Conservation (phyloP, 306 rosid species). For the Vicia sativa region DNA sequence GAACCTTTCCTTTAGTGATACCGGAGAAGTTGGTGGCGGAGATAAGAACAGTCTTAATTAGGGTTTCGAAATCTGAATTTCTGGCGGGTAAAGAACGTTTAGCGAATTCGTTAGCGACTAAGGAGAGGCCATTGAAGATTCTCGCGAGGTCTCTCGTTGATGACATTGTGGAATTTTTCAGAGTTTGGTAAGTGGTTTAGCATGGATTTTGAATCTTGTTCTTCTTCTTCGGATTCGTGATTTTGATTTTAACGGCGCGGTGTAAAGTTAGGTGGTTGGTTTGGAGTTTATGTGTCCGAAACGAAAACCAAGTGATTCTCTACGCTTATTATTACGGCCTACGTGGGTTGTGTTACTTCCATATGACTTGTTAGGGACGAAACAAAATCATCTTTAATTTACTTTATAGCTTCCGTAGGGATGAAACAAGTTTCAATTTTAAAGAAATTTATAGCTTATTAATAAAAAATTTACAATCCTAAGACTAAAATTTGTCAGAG, state of each 20-base stretch:
- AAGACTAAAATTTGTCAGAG: too few relatives aligned
- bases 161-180: slow-evolving; percentile 24
- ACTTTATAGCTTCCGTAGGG: too few relatives aligned
- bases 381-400: not conserved
- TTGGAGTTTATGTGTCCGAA: slow-evolving; percentile 26
- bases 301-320: not conserved
- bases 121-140: slow-evolving; percentile 64
- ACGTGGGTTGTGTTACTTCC: slow-evolving; percentile 38
- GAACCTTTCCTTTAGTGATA: slow-evolving; percentile 70
- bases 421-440: too few relatives aligned
- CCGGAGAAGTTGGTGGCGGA: slow-evolving; percentile 80
- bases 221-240: too few relatives aligned
- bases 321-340: not conserved
- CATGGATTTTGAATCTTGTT: not conserved
- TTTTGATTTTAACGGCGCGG: not conserved
- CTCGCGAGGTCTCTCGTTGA: slow-evolving; percentile 50
- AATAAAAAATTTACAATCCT: too few relatives aligned
- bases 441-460: too few relatives aligned
- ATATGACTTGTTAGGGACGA: not conserved
- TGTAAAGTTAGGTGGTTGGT: slow-evolving; percentile 18
- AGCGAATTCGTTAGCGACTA: slow-evolving; percentile 67
- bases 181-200: not conserved
- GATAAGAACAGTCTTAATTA: slow-evolving; percentile 56
- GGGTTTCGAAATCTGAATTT: slow-evolving; percentile 49
- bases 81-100: slow-evolving; percentile 52